Conservation (phyloP, 371 early-diverging fungal genomes). For the Mortierella sp. region DNA sequence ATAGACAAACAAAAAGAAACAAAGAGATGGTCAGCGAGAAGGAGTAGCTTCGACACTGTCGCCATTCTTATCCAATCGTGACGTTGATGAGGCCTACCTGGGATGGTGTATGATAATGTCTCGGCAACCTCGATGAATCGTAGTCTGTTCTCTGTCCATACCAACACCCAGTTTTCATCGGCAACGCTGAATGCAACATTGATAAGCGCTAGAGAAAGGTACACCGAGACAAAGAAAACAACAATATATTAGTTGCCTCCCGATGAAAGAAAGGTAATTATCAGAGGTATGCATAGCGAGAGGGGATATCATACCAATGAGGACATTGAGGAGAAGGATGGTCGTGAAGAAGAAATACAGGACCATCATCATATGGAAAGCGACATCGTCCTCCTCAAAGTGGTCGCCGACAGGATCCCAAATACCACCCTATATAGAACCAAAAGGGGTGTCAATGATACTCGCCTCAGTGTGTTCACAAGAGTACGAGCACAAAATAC, state of each 20-base stretch:
- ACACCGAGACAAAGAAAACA: no score
- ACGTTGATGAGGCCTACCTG: conserved; percentile 1
- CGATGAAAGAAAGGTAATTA: no score
- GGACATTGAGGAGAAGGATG: conserved; percentile 22
- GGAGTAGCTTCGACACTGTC: no score
- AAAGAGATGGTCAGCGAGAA: no score
- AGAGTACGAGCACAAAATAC: no score
- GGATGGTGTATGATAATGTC: conserved; percentile 1
- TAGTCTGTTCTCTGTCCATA: conserved; percentile 5
- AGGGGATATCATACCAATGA: conserved; percentile 29
- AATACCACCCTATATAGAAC: conserved; percentile 12
- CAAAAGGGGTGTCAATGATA: no score
- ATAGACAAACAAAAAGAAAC: no score
- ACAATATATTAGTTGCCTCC: no score
- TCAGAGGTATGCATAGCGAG: no score
- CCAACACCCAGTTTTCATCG: conserved; percentile 2
- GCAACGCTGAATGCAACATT: conserved; percentile 5
- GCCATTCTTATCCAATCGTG: no score
- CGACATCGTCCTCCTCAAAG: background rate
- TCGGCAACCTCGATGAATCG: background rate
- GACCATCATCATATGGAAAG: conserved; percentile 26
- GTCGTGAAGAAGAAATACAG: conserved; percentile 20
- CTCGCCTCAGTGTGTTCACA: no score
- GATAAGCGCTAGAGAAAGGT: conserved; percentile 4
- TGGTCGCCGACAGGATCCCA: conserved; percentile 14